These are phyloP conservation scores for Fusarium lateritium DNA, from an alignment of 2,329 filamentous ascomycete genomes.

Conservation along the genomic window DNA sequence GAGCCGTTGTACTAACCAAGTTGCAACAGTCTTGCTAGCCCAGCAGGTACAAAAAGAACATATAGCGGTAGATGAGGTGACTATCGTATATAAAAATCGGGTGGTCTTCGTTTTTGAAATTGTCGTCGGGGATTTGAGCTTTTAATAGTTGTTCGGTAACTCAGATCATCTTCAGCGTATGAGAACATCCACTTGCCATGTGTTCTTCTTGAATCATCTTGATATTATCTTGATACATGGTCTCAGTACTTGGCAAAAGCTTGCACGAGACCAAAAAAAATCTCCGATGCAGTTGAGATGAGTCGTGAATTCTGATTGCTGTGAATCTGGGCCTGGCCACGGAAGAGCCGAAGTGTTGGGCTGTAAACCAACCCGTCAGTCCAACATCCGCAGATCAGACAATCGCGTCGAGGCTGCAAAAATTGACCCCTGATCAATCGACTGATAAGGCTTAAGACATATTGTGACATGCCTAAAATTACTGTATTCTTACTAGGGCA, in stretches of 20 bases:
- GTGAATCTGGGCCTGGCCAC: neutral
- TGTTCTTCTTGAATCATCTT: neutral
- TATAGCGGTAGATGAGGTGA: too few species aligned
- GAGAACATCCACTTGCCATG: neutral
- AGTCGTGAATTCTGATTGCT: neutral
- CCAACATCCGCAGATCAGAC: neutral
- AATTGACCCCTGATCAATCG: neutral
- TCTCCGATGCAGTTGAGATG: neutral
- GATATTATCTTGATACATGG: slow-evolving; percentile 7
- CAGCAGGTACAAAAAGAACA: too few species aligned
- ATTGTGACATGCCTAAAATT: neutral
- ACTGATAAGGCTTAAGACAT: neutral
- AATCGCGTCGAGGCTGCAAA: neutral
- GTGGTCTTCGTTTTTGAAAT: too few species aligned
- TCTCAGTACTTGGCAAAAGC: neutral
- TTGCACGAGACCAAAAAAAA: neutral
- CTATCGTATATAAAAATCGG: too few species aligned
- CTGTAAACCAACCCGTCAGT: neutral
- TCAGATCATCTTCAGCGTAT: neutral
- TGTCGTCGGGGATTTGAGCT: neutral
- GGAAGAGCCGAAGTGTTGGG: neutral
- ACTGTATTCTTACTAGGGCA: neutral
- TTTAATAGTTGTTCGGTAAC: neutral
- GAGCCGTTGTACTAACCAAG: too few species aligned
- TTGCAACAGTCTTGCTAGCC: too few species aligned